Evolutionary conservation across 179 eudicot species (phyloP).

Genomic region (Beta lomatogona): DNA sequence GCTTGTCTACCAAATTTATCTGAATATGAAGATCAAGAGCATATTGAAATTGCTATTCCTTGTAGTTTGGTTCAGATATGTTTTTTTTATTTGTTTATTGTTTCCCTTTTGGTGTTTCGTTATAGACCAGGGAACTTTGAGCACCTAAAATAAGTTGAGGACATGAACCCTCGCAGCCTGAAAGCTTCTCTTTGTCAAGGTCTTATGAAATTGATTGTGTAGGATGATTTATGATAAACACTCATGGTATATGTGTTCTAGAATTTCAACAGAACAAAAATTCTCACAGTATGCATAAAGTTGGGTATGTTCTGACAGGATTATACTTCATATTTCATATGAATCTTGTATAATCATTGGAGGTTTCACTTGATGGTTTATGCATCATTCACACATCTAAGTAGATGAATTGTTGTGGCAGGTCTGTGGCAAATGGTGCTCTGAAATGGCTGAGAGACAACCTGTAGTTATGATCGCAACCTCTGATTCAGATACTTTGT

Average conservation of each 20-base stretch:
- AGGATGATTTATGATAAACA: neutral
- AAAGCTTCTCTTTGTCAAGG: neutral
- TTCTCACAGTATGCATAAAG: neutral
- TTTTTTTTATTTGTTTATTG: no score
- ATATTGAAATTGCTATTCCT: neutral
- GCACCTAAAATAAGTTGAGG: neutral
- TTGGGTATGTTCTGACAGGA: neutral
- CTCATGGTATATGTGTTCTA: neutral
- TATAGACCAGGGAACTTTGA: no score
- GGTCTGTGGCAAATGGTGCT: conserved; percentile 82
- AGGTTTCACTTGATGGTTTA: neutral
- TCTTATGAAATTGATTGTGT: neutral
- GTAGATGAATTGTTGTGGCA: conserved; percentile 38
- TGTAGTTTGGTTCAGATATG: neutral
- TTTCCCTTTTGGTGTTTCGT: no score
- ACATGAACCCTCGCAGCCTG: no score
- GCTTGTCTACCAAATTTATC: neutral
- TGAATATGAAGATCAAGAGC: neutral
- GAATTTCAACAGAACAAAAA: neutral
- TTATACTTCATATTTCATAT: neutral
- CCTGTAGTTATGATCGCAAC: conserved; percentile 35
- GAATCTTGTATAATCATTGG: neutral
- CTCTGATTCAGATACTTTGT: neutral
- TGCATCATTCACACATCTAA: neutral
- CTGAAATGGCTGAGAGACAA: conserved; percentile 81